Evolutionary conservation across 2,329 filamentous ascomycete genomes (phyloP), one percentile per base, ranked within the genome.

Genomic region (Penicillium oxalicum): DNA sequence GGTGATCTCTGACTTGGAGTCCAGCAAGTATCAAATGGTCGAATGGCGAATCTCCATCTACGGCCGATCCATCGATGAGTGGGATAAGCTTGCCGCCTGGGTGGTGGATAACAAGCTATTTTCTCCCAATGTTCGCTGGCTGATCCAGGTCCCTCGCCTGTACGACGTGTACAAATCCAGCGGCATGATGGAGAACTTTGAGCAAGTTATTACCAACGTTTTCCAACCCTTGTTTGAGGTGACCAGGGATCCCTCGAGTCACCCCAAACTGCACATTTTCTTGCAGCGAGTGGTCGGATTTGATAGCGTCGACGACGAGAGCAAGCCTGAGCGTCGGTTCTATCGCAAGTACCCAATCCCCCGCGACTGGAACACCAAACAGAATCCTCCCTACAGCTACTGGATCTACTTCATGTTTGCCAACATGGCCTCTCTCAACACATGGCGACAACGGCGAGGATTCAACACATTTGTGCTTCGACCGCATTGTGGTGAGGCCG

Each of bases 1-100:
- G 70, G 93, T 98, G 54, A 96, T 98, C 47, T 84, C 90, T 3
- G 93, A 98, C 77, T 75, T 98, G 29, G 93, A 98, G 69, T 95
- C 91, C 42, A 96, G 91, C 80, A 98, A 98, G 69, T 98, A 98
- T 64, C 93, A 98, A 68, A 96, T 98, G 87, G 93, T 93, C 1
- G 93, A 98, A 73, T 98, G 94, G 91, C 89, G 93, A 38, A 95
- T 98, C 58, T 96, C 91, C 25, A 89, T 98, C 55, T 98, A 98
- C 62, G 93, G 93, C 54, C 87, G 89, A 65, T 87, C 86, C 2
- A 78, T 95, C 36, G 85, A 95, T 54, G 93, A 98, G 69, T 98
- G 93, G 93, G 91, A 97, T 64, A 98, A 95, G 65, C 81, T 98
- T 44, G 93, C 93, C 3, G 88, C 87, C 3, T 98, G 93, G 93